Conservation (phyloP, 23 red algal genomes). For the Gracilaria caudata region DNA sequence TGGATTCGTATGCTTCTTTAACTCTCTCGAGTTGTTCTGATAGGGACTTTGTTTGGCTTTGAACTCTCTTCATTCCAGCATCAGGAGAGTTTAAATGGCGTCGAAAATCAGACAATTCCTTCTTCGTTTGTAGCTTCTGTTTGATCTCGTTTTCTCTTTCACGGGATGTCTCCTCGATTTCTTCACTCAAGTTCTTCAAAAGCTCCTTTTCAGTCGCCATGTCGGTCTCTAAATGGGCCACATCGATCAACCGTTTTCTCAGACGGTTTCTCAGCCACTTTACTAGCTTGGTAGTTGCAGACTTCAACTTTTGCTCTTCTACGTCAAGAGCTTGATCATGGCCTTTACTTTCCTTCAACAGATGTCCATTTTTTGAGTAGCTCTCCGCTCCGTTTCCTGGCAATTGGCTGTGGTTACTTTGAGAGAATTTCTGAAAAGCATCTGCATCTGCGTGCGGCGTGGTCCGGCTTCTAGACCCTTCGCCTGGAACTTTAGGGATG, state of each 20-base stretch:
- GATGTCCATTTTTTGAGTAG: background rate
- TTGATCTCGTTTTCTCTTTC: conserved; percentile 53
- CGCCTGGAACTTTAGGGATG: background rate
- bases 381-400: background rate
- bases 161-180: conserved; percentile 19
- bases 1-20: conserved; percentile 40
- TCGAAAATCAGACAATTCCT: conserved; percentile 52
- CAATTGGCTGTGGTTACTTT: background rate
- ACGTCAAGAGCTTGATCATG: conserved; percentile 15
- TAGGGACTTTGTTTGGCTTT: conserved; percentile 50
- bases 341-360: no score
- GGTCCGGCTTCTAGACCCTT: background rate
- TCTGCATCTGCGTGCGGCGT: background rate
- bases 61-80: conserved; percentile 19
- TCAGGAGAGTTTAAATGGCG: conserved; percentile 28
- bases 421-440: background rate
- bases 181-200: conserved; percentile 35
- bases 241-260: conserved; percentile 53
- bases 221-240: conserved; percentile 44
- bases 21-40: conserved; percentile 47
- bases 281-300: conserved; percentile 49
- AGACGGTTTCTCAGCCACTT: conserved; percentile 72
- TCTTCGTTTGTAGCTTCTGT: conserved; percentile 45
- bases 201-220: conserved; percentile 42
- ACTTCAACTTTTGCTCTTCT: conserved; percentile 56